A percentile compares a stretch with the other conserved stretches of the same genome.
Evolutionary conservation across 192 early-diverging fungal genomes (phyloP).

Genomic region (Mortierella claussenii): DNA sequence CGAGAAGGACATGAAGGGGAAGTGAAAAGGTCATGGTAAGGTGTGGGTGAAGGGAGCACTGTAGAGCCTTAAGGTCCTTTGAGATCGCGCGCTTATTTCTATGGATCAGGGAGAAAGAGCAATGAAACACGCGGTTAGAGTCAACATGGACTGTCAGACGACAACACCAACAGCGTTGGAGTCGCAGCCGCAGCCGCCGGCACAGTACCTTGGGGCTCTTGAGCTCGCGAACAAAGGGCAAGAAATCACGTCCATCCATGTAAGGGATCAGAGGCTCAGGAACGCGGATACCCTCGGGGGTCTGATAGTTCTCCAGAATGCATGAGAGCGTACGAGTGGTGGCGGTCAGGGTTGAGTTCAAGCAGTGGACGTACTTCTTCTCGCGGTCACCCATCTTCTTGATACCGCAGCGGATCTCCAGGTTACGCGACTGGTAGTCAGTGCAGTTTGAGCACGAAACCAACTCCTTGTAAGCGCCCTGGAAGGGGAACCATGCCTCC

Average conservation of each 20-base stretch:
- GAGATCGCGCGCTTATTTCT: conserved; percentile 4
- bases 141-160: no score
- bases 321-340: conserved; percentile 96
- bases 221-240: conserved; percentile 77
- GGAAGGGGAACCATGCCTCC: conserved; percentile 99
- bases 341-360: conserved; percentile 97
- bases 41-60: no score
- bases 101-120: background rate
- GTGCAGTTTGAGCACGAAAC: conserved; percentile 99
- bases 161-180: no score
- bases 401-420: conserved; percentile 96
- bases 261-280: conserved; percentile 88
- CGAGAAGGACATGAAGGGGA: no score
- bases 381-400: conserved; percentile 96
- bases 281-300: conserved; percentile 86
- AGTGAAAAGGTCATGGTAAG: no score
- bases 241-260: conserved; percentile 93
- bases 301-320: conserved; percentile 97
- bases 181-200: no score
- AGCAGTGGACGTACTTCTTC: conserved; percentile 96
- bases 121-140: background rate
- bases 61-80: no score
- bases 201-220: conserved; percentile 52
- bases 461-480: conserved; percentile 97
- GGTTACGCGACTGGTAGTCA: conserved; percentile 94